Evolutionary conservation across 345 rosid species (phyloP), one percentile per base, ranked within the genome.

Genomic region (Noccaea bulbosa): DNA sequence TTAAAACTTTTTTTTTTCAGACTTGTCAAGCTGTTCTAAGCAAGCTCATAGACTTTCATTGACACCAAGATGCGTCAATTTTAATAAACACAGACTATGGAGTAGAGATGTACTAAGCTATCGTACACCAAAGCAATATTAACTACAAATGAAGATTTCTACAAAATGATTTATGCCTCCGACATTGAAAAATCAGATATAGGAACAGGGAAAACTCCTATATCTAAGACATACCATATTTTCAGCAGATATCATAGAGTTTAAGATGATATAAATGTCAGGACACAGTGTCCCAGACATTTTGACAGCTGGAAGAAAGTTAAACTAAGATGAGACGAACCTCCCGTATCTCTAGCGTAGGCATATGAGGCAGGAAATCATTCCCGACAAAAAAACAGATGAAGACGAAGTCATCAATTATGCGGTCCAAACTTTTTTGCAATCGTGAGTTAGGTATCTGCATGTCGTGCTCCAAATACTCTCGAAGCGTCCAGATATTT

Each of bases 341-440:
- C 99, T 94, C 99, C 2, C 91, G 92, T 77, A 94, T 94, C 83
- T 94, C 99, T 65, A 94, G 62, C 0, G 99, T 91, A 10, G 99
- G 99, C 99, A 94, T 94, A 78, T 91, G 98, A 33, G 99, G 99
- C 75, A 94, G 76, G 69, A 94, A 94, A 82, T 94, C 99, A 76
- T 94, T 94, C 64, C 99, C 99, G 69, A 91, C 99, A 32, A 94
- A 94, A 80, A 94, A 91, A 76, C 99, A 91, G 52, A 94, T 91
- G 84, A 94, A 94, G 77, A 94, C 81, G 77, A 94, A 94, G 79
- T 94, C 98, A 77, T 94, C 98, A 80, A 89, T 88, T 53, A 88
- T 75, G 65, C 92, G 80, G 65, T 94, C 98, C 24, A 91, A 53
- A 78, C 81, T 81, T 63, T 85, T 79, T 77, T 77, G 59, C 48